Evolutionary conservation across 371 early-diverging fungal genomes (phyloP).

Genomic region (Mucor ambiguus): DNA sequence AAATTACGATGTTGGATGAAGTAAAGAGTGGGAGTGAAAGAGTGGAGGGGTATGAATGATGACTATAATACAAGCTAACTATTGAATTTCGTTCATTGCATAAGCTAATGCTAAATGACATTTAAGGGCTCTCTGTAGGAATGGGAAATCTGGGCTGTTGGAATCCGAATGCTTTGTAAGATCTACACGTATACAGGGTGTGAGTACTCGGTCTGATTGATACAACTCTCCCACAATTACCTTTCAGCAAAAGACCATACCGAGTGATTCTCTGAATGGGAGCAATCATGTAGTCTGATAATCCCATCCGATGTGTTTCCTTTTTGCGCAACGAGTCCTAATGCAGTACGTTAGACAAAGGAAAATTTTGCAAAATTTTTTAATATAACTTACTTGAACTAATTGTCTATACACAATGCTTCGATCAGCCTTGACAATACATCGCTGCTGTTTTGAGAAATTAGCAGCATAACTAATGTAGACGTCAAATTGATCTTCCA

Average conservation of each 20-base stretch:
- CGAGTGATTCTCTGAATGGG: conserved; percentile 52
- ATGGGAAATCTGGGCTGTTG: conserved; percentile 20
- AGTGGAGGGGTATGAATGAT: conserved; percentile 4
- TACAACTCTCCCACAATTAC: conserved; percentile 7
- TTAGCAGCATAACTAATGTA: conserved; percentile 50
- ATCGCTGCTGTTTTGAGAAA: conserved; percentile 36
- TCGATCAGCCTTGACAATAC: conserved; percentile 30
- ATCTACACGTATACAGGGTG: conserved; percentile 15
- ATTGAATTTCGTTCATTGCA: conserved; percentile 33
- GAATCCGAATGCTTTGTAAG: conserved; percentile 25
- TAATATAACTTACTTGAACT: conserved; percentile 24
- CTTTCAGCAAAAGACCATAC: conserved; percentile 40
- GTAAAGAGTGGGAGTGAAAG: background rate
- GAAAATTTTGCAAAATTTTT: background rate
- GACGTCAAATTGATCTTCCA: conserved; percentile 41
- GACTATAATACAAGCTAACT: conserved; percentile 5
- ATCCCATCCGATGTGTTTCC: conserved; percentile 38
- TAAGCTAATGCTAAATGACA: conserved; percentile 29
- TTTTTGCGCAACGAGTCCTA: conserved; percentile 45
- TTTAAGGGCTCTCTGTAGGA: conserved; percentile 25
- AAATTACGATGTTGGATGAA: background rate
- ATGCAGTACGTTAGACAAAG: conserved; percentile 23
- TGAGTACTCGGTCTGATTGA: background rate
- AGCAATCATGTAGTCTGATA: conserved; percentile 47
- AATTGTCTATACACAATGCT: conserved; percentile 42